These are phyloP conservation scores for Macrophomina pseudophaseolina DNA, from an alignment of 2,329 filamentous ascomycete genomes.

Conservation along the genomic window DNA sequence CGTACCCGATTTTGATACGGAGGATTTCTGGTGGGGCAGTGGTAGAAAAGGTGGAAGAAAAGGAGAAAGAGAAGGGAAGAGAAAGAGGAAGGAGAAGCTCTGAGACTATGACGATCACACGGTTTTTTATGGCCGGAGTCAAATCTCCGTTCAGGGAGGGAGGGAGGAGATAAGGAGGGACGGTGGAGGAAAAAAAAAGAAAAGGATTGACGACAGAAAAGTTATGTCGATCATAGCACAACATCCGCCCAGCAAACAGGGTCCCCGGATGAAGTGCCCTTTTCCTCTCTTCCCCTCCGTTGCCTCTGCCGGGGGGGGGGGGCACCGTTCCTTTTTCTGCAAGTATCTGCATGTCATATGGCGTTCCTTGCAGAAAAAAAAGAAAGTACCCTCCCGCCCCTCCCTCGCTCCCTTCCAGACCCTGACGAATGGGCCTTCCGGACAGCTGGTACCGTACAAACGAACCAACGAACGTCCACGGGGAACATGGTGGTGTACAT, in stretches of 20 bases:
- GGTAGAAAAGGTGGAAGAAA: not conserved
- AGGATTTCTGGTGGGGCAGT: not conserved
- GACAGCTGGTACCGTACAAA: not conserved
- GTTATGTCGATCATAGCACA: not conserved
- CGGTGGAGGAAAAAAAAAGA: too few relatives aligned
- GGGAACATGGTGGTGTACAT: not conserved
- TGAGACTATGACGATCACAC: too few relatives aligned
- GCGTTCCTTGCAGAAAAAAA: not conserved
- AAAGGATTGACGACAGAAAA: not conserved
- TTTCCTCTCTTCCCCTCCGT: too few relatives aligned
- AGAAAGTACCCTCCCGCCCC: too few relatives aligned
- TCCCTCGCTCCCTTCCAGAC: not conserved
- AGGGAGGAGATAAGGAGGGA: not conserved
- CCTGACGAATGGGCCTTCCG: not conserved
- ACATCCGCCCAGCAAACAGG: not conserved
- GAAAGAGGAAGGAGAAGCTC: not conserved
- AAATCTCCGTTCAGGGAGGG: not conserved
- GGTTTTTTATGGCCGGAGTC: not conserved
- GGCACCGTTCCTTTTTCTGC: not conserved
- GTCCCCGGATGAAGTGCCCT: too few relatives aligned
- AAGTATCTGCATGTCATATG: not conserved
- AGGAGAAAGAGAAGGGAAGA: not conserved
- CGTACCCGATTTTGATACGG: too few relatives aligned
- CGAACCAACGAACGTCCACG: conserved; percentile 12
- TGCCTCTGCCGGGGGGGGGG: too few relatives aligned